Evolutionary conservation across 2,329 filamentous ascomycete species (phyloP), one percentile per base, ranked within the genome.

Genomic region (Talaromyces islandicus): DNA sequence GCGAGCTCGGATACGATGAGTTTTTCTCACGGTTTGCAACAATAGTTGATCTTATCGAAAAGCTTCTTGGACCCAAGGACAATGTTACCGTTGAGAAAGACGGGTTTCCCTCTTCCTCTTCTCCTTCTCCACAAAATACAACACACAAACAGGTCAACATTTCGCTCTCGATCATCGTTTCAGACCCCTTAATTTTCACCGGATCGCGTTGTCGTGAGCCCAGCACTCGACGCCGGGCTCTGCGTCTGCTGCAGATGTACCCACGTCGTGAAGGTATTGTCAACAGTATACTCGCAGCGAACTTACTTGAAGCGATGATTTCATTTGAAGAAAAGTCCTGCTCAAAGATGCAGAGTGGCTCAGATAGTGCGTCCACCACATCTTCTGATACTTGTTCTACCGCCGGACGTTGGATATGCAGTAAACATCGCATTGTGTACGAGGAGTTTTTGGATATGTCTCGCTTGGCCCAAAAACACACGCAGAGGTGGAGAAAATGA

Each of bases 221-320:
- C 7, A 46, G 2, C 21, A 46, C 19, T 46, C 54, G 54, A 56
- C 38, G 21, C 17, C 54, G 54, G 54, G 54, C 54, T 46, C n/a
- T 56, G 17, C 35, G 41, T n/a, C 35, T 56, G 24, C 25, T 56
- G 25, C n/a, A 46, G 24, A 46, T 17, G 38, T 56, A 56, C 21
- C 54, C 54, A 46, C 54, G 30, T 30, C 54, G 54, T 43, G 54
- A 56, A 48, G 38, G 54, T 21, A 46, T 56, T 27, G 27, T 56
- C 35, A 46, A 56, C 41, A 25, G 54, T 27, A 56, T 27, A 11
- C 12, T 17, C 5, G 54, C 32, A 7, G 48, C 11, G 19, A 43
- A 48, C 25, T 43, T 56, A 29, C 29, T 56, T 6, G 54, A 19
- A 19, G 41, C 38, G 25, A 43, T 25, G 21, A 46, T 46, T 19